Conservation (phyloP, 345 rosid species). For the Trapa bicornis region DNA sequence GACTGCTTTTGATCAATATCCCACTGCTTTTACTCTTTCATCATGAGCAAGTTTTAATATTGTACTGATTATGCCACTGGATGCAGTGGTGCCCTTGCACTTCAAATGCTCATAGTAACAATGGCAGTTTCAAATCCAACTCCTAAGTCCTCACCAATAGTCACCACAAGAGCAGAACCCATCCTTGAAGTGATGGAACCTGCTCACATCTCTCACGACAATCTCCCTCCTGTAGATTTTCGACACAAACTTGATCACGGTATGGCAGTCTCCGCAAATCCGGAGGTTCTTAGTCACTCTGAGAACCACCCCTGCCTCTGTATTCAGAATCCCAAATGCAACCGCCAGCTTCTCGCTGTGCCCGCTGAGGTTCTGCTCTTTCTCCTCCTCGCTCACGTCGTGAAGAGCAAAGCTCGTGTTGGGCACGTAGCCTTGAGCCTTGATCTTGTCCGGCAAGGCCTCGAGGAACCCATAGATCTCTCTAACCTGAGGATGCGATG, state of each 20-base stretch:
- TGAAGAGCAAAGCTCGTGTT: slow-evolving; percentile 22
- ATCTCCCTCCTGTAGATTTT: slow-evolving; percentile 18
- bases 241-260: slow-evolving; percentile 21
- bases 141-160: slow-evolving; percentile 9
- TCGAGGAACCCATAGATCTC: slow-evolving; percentile 14
- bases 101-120: not conserved
- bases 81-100: not conserved
- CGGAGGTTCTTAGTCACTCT: slow-evolving; percentile 29
- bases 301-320: slow-evolving; percentile 15
- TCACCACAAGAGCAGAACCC: slow-evolving; percentile 27
- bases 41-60: not conserved
- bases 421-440: slow-evolving; percentile 19
- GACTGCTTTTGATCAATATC: not conserved
- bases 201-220: slow-evolving; percentile 20
- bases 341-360: slow-evolving; percentile 24
- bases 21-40: not conserved
- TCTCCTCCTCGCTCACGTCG: slow-evolving; percentile 27
- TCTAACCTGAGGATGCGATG: slow-evolving; percentile 14
- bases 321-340: slow-evolving; percentile 20
- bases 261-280: slow-evolving; percentile 27
- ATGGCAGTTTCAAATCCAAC: not conserved
- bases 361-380: slow-evolving; percentile 13
- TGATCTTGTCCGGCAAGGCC: slow-evolving; percentile 18
- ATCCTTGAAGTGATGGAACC: slow-evolving; percentile 30
- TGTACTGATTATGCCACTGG: not conserved